Evolutionary conservation across 2,329 filamentous ascomycete species (phyloP).

Genomic region (Colletotrichum viniferum): DNA sequence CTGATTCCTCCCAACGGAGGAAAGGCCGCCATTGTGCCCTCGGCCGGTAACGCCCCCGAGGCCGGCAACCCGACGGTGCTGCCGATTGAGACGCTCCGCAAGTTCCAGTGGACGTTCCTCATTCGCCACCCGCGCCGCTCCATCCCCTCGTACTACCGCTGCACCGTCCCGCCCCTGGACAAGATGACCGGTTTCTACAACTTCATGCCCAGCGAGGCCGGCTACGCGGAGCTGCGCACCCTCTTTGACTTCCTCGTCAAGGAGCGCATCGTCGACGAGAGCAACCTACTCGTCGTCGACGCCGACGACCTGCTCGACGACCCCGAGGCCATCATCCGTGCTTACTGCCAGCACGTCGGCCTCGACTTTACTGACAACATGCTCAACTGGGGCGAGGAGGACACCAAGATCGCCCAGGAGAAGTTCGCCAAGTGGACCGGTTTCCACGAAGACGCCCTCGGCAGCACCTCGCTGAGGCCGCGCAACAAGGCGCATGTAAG

Average conservation of each 20-base stretch:
- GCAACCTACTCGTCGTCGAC: conserved; percentile 83
- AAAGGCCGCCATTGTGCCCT: conserved; percentile 75
- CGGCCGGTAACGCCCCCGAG: conserved; percentile 71
- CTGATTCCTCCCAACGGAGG: conserved; percentile 77
- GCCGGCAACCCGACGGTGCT: conserved; percentile 84
- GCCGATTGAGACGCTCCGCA: conserved; percentile 72
- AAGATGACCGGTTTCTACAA: conserved; percentile 82
- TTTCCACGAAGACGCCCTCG: conserved; percentile 93
- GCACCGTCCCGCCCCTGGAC: conserved; percentile 86
- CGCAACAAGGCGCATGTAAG: conserved; percentile 67
- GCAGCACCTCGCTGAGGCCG: conserved; percentile 77
- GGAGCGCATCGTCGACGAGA: conserved; percentile 72
- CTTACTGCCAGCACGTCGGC: conserved; percentile 82
- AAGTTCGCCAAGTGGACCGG: conserved; percentile 97
- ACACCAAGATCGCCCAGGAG: conserved; percentile 72
- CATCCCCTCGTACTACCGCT: conserved; percentile 94
- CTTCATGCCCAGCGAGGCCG: conserved; percentile 88
- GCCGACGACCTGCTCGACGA: conserved; percentile 93
- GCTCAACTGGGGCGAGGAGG: conserved; percentile 82
- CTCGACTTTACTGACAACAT: conserved; percentile 78
- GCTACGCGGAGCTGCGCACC: conserved; percentile 85
- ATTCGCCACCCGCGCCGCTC: conserved; percentile 94
- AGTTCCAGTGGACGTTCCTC: conserved; percentile 94
- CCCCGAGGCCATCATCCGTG: conserved; percentile 74
- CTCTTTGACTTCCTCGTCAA: conserved; percentile 84